Conservation (phyloP, 345 rosid genomes). For the Eucalyptus tenuipes region DNA sequence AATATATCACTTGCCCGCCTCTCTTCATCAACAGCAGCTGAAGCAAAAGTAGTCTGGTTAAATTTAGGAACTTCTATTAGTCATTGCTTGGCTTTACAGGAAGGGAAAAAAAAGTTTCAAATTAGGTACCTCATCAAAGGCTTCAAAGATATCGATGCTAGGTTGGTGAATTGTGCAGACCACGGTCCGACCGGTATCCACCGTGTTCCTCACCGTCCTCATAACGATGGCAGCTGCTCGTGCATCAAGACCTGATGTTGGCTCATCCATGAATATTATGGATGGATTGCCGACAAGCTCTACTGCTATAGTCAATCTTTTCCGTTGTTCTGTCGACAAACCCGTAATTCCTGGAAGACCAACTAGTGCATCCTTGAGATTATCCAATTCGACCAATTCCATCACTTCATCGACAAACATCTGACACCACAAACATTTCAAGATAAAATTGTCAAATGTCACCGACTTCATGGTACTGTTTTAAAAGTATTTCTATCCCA, state of each 20-base stretch:
- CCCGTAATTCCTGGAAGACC: slow-evolving; percentile 24
- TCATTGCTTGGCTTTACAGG: neutral
- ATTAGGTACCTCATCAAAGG: slow-evolving; percentile 49
- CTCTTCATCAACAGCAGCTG: slow-evolving; percentile 67
- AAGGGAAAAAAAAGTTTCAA: neutral
- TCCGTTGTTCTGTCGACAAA: slow-evolving; percentile 78
- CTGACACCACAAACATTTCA: neutral
- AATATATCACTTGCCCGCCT: slow-evolving; percentile 83
- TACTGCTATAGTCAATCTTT: slow-evolving; percentile 80
- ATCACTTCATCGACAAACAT: slow-evolving; percentile 11
- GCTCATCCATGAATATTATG: slow-evolving; percentile 91
- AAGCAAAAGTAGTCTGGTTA: neutral
- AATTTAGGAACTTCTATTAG: neutral
- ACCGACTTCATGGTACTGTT: neutral
- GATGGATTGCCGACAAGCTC: slow-evolving; percentile 86
- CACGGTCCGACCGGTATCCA: slow-evolving; percentile 82
- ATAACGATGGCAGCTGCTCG: slow-evolving; percentile 90
- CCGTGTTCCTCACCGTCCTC: slow-evolving; percentile 89
- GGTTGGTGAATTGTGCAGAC: slow-evolving; percentile 92
- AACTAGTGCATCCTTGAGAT: slow-evolving; percentile 14
- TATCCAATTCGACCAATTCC: slow-evolving; percentile 9
- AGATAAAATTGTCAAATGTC: neutral
- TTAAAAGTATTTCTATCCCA: neutral
- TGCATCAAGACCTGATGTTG: slow-evolving; percentile 88
- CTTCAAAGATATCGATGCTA: slow-evolving; percentile 81